These are phyloP conservation scores for Tuber melanosporum DNA, from an alignment of 495 filamentous ascomycete species.

Conservation along the genomic window DNA sequence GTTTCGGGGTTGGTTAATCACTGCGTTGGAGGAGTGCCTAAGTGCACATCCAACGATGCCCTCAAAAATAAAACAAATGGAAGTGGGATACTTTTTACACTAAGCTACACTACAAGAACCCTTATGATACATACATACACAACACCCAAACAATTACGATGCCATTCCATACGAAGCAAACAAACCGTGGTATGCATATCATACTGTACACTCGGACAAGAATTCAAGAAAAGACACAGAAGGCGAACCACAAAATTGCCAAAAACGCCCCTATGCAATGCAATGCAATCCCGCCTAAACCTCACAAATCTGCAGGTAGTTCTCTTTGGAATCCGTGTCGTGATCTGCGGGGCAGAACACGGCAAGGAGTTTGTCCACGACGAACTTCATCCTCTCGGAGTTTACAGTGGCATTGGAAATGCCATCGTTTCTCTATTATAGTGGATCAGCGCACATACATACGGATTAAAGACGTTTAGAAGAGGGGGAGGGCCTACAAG, in stretches of 20 bases:
- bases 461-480: too few relatives aligned
- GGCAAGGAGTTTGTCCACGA: constrained; percentile 27
- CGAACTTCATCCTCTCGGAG: constrained; percentile 24
- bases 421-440: constrained; percentile 24
- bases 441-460: constrained; percentile 12
- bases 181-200: neutral
- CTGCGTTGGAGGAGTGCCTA: neutral
- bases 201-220: neutral
- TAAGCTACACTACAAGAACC: neutral
- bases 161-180: neutral
- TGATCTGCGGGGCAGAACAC: constrained; percentile 19
- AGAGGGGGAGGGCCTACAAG: constrained; percentile 13
- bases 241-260: neutral
- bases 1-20: neutral
- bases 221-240: neutral
- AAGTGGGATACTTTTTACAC: neutral
- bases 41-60: neutral
- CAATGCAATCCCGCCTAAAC: neutral
- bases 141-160: neutral
- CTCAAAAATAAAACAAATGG: neutral
- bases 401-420: constrained; percentile 18
- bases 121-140: neutral
- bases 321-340: neutral
- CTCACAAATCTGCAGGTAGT: neutral
- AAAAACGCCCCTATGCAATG: neutral